Conservation (phyloP, 2,329 filamentous ascomycete genomes). For the Parastagonospora nodorum region DNA sequence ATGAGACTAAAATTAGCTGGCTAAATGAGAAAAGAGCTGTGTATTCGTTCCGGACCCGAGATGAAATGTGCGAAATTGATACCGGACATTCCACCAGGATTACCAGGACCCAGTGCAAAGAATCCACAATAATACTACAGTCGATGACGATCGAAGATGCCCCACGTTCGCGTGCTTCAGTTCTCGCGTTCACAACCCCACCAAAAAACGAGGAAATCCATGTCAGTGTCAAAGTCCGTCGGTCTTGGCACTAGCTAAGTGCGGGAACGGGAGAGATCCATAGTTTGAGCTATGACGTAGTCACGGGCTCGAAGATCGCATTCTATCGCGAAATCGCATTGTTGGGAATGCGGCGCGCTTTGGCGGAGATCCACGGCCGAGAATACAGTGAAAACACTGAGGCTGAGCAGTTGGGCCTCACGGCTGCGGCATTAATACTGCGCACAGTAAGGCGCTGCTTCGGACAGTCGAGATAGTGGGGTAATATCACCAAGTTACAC, state of each 20-base stretch:
- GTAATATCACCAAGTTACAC: slow-evolving; percentile 7
- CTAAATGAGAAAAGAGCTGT: too few relatives aligned
- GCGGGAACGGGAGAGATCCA: slow-evolving; percentile 23
- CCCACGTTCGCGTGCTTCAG: slow-evolving; percentile 3
- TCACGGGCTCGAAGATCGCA: neutral
- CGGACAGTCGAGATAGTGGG: slow-evolving; percentile 2
- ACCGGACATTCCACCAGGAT: too few relatives aligned
- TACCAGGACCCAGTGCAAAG: too few relatives aligned
- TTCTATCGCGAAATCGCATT: slow-evolving; percentile 3
- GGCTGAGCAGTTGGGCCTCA: slow-evolving; percentile 4
- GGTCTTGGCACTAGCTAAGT: slow-evolving; percentile 29
- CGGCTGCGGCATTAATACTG: slow-evolving; percentile 34
- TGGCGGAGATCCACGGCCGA: slow-evolving; percentile 33
- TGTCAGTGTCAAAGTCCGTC: slow-evolving; percentile 17
- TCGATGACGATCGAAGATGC: slow-evolving; percentile 10
- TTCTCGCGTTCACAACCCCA: slow-evolving; percentile 2
- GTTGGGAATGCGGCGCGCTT: slow-evolving; percentile 8
- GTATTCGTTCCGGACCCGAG: too few relatives aligned
- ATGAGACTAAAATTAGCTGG: too few relatives aligned
- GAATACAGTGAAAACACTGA: slow-evolving; percentile 8
- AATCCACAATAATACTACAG: neutral
- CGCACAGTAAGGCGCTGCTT: neutral
- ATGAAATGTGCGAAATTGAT: too few relatives aligned
- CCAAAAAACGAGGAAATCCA: slow-evolving; percentile 12
- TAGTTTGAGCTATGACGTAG: slow-evolving; percentile 29